phyloP scores from a whole-genome alignment of 2,329 filamentous ascomycete species.

The Venturia effusa region DNA sequence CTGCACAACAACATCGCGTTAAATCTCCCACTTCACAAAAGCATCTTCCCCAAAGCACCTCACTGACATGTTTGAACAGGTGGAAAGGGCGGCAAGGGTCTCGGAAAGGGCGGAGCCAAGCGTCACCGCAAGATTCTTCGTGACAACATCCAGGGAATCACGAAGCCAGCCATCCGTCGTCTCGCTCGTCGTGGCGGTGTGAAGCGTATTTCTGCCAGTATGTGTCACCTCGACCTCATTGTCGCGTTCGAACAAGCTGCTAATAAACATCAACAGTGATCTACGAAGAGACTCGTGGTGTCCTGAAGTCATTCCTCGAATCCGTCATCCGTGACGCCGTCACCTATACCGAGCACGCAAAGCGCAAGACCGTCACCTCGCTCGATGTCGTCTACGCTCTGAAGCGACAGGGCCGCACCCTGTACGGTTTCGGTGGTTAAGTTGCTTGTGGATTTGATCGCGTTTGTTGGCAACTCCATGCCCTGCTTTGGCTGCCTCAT shows the following conservation, averaged over 20 bases:
- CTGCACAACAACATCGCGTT: not conserved
- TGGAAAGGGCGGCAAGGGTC: constrained; percentile 44
- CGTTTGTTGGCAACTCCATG: not conserved
- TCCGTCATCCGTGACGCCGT: constrained; percentile 66
- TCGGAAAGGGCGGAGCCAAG: constrained; percentile 44
- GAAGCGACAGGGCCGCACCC: constrained; percentile 57
- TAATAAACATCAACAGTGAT: constrained; percentile 42
- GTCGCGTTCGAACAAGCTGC: not conserved
- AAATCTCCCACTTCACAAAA: constrained; percentile 15
- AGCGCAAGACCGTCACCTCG: constrained; percentile 68
- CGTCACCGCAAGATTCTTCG: constrained; percentile 45
- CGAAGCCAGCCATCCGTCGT: constrained; percentile 44
- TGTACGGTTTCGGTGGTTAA: constrained; percentile 88
- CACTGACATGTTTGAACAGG: constrained; percentile 29
- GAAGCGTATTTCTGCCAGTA: constrained; percentile 43
- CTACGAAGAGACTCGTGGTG: constrained; percentile 69
- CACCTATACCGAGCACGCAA: constrained; percentile 71
- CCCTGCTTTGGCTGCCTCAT: not conserved
- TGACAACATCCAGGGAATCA: constrained; percentile 46
- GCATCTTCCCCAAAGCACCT: not conserved
- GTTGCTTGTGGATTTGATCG: constrained; percentile 13
- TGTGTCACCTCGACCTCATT: constrained; percentile 14
- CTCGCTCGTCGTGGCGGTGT: constrained; percentile 43
- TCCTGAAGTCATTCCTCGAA: constrained; percentile 70
- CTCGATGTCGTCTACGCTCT: constrained; percentile 54